phyloP scores from a whole-genome alignment of 768 basidiomycete genomes.

The Lactarius trivialis region DNA sequence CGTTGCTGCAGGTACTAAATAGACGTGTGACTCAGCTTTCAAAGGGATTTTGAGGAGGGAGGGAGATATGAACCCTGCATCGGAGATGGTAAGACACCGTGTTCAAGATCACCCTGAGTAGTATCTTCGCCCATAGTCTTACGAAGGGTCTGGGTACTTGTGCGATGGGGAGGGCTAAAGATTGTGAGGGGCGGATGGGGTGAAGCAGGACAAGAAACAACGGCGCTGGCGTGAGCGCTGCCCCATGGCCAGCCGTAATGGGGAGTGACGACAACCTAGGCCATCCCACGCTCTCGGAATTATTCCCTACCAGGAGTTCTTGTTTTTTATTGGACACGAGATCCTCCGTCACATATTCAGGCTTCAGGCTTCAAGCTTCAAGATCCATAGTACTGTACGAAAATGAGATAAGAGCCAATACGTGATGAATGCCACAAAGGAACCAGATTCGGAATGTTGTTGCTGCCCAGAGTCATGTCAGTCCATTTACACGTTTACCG shows the following conservation, averaged over 20 bases:
- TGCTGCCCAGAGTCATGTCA: neutral
- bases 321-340: no score
- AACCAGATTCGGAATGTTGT: neutral
- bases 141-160: neutral
- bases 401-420: no score
- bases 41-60: no score
- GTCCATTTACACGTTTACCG: neutral
- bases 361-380: no score
- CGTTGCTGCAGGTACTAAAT: neutral
- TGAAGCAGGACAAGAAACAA: neutral
- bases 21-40: no score
- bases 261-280: no score
- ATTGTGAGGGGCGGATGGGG: neutral
- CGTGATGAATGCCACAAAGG: no score
- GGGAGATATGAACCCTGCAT: neutral
- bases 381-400: no score
- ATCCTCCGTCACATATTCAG: no score
- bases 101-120: conserved; percentile 1
- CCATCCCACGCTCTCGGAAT: no score
- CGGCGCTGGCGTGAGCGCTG: neutral
- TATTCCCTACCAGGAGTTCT: no score
- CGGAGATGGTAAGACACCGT: neutral
- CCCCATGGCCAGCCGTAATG: neutral
- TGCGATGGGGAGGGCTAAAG: neutral
- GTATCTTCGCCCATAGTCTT: neutral